Base-by-base conservation (phyloP, 2,329 filamentous ascomycete species). In the Sphaerostilbella broomeana region DNA sequence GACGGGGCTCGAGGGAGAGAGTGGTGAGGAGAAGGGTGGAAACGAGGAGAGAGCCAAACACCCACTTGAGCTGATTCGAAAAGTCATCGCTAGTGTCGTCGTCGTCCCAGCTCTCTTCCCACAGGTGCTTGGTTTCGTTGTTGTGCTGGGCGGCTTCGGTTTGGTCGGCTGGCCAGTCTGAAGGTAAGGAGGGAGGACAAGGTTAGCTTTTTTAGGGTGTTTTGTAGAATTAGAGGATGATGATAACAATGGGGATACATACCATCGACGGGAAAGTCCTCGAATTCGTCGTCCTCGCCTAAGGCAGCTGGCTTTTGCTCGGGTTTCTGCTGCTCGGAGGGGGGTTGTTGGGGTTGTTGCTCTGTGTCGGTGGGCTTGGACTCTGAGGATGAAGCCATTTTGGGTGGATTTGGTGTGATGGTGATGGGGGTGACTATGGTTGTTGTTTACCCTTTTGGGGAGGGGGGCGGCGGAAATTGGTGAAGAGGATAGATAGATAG, bases 61-160 rank as follows among this genome's bases (percentile, higher is more conserved):
- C 83, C 51, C 64, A 95, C 90, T 87, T 94, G 58, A 98, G 69
- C 70, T 97, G 90, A 56, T 85, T 78, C 10, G 88, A 92, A 63
- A 98, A 98, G 58, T 98, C 92, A 60, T 98, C 92, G 55, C 77
- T 92, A 50, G 87, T 92, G 66, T 97, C 92, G 61, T 97, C 90
- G 58, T 98, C 92, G 59, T 98, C 92, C 92, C 92, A 98, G 73
- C 88, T 95, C 73, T 98, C 92, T 67, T 98, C 92, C 92, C 92
- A 98, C 39, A 98, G 72, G 68, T 97, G 89, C 61, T 75, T 68
- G 48, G 70, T 73, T 44, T 81, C 77, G 56, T 81, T 81, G 52
- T 70, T 78, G 45, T 73, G 79, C 55, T 75, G 73, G 42, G 84
- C 84, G 40, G 81, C 83, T 60, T 95, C 87, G 46, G 86, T 86